Evolutionary conservation across 257 asterid species (phyloP), one percentile per base, ranked within the genome.

Genomic region (Osmanthus fragrans): DNA sequence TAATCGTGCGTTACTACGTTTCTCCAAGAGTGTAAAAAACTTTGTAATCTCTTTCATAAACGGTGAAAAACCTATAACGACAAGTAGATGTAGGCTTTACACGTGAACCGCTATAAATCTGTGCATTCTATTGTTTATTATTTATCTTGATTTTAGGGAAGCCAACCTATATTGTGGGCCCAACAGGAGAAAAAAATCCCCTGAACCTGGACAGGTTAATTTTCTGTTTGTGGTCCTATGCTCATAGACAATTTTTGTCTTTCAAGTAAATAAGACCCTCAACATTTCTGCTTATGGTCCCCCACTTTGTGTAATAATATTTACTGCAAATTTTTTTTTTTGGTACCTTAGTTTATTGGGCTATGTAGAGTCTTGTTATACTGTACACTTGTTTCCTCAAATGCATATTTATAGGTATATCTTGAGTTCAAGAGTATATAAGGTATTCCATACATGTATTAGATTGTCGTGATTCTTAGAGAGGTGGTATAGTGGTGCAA

Each of bases 161-260:
- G 10, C 45, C 19, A 37, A 56, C 33, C 3, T 76, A 54, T 67
- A 15, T 8, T 56, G 63, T 29, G 5, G 70, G 65, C 70, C 40
- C 18, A 3, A 42, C 74, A n/a, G 34, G 49, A 32, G 23, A 60
- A 32, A 65, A 70, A 78, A 73, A 64, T n/a, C 72, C 65, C 18
- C 30, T 39, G 23, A 39, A 37, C 11, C 40, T 7, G 7, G 40
- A 58, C 6, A 36, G 2, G 30, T 78, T 70, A 25, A 71, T 78
- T 76, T 75, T 7, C 70, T 82, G 70, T 73, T 77, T 6, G 49
- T 27, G 42, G 74, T 82, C n/a, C 19, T 37, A 37, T 37, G 40
- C 11, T 37, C 0, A 37, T 6, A 36, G 2, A 7, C 40, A 37
- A 10, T 37, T 37, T 7, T 7, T 37, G 11, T 37, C 40, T 37